Conservation (phyloP, 1,284 basidiomycete species). For the Sanghuangporus weigelae region DNA sequence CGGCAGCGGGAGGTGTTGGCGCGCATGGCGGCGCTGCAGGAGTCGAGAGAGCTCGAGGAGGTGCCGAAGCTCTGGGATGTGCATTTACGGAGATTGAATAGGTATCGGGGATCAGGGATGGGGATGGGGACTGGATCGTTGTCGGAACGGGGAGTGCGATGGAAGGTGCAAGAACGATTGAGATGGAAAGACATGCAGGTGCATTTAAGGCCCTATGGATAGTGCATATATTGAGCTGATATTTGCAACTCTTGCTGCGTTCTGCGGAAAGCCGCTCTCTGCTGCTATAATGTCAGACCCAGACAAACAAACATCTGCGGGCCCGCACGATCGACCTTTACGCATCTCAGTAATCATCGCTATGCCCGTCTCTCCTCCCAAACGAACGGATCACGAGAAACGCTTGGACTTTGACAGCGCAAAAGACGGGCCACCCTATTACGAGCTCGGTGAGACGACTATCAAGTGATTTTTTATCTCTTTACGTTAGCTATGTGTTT, state of each 20-base stretch:
- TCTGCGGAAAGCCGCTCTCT: background rate
- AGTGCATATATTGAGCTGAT: no score
- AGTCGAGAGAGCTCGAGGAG: background rate
- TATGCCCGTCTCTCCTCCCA: background rate
- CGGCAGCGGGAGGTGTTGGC: background rate
- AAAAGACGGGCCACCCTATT: background rate
- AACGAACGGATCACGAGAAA: background rate
- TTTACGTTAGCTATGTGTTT: background rate
- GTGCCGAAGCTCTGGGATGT: constrained; percentile 6
- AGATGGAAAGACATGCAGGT: constrained; percentile 2
- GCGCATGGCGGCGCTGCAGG: background rate
- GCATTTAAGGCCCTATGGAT: no score
- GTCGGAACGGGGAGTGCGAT: background rate
- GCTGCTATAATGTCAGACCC: background rate
- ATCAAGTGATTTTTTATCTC: background rate
- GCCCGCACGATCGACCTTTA: background rate
- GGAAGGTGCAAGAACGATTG: background rate
- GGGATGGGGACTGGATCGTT: background rate
- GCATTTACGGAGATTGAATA: background rate
- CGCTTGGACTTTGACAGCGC: background rate
- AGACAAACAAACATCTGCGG: background rate
- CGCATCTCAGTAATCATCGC: background rate
- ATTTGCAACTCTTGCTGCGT: background rate
- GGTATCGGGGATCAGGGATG: background rate
- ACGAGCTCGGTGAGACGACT: background rate